Evolutionary conservation across 2,329 filamentous ascomycete genomes (phyloP).

Genomic region (Alternaria sp.): DNA sequence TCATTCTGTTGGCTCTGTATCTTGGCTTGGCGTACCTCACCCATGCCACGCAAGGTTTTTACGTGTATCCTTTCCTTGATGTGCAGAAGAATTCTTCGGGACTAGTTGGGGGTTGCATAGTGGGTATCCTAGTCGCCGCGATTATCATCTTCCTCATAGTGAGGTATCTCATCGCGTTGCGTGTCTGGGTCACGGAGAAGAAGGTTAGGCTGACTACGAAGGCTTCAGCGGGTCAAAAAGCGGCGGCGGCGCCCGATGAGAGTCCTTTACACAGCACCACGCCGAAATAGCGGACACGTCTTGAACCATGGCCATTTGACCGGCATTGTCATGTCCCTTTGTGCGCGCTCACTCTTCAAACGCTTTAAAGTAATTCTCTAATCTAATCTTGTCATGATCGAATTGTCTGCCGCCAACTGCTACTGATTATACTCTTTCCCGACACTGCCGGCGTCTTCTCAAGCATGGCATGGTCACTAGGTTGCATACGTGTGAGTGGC

Average conservation of each 20-base stretch:
- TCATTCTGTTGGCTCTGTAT: constrained; percentile 76
- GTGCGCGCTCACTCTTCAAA: background rate
- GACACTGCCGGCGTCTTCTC: background rate
- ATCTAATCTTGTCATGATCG: background rate
- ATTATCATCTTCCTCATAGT: constrained; percentile 56
- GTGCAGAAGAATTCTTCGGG: constrained; percentile 57
- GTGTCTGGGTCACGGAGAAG: constrained; percentile 56
- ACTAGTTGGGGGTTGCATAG: constrained; percentile 69
- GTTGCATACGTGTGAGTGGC: constrained; percentile 12
- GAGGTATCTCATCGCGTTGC: constrained; percentile 50
- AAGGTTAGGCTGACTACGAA: constrained; percentile 55
- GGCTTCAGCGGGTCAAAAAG: constrained; percentile 24
- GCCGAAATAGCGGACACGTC: constrained; percentile 23
- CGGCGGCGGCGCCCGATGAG: constrained; percentile 32
- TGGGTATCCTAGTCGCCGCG: constrained; percentile 57
- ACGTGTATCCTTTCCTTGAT: constrained; percentile 82
- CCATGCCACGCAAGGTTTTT: constrained; percentile 72
- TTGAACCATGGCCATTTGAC: background rate
- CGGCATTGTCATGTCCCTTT: background rate
- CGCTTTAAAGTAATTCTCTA: background rate
- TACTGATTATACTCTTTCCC: background rate
- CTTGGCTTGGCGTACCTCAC: constrained; percentile 78
- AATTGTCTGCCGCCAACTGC: background rate
- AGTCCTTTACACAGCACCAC: constrained; percentile 32
- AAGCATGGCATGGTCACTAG: constrained; percentile 12